phyloP scores from a whole-genome alignment of 1,139 yeast genomes.

The Insectozyma bohioensis region DNA sequence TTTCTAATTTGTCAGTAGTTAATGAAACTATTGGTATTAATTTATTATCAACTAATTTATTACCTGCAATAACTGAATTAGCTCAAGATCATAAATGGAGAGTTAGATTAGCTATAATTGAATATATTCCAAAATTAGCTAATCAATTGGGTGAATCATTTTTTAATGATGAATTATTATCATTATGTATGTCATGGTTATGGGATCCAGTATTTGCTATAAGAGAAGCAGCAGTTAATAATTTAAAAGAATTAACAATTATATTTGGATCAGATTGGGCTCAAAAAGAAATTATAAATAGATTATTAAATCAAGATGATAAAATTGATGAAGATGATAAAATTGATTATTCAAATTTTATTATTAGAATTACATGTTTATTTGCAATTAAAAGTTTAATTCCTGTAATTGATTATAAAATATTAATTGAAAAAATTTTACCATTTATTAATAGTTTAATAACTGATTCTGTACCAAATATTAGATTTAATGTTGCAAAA shows the following conservation, averaged over 20 bases:
- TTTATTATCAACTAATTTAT: constrained; percentile 75
- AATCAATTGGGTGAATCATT: constrained; percentile 91
- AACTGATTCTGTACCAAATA: constrained; percentile 87
- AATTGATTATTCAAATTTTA: constrained; percentile 64
- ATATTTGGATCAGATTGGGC: constrained; percentile 97
- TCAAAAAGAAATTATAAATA: constrained; percentile 73
- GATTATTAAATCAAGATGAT: constrained; percentile 48
- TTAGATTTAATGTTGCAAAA: constrained; percentile 92
- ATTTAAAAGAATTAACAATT: constrained; percentile 73
- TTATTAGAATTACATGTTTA: constrained; percentile 87
- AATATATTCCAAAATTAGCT: constrained; percentile 94
- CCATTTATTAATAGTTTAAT: constrained; percentile 77
- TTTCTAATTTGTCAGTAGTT: constrained; percentile 86
- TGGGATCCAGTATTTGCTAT: constrained; percentile 98
- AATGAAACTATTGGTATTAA: constrained; percentile 94
- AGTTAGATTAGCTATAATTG: constrained; percentile 94
- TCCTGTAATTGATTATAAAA: constrained; percentile 60
- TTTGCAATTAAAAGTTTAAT: constrained; percentile 82
- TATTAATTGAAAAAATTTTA: constrained; percentile 63
- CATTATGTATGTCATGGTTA: constrained; percentile 92
- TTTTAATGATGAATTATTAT: constrained; percentile 88
- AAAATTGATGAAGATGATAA: constrained; percentile 33
- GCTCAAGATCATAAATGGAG: constrained; percentile 99
- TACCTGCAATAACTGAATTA: constrained; percentile 94
- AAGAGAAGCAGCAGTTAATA: constrained; percentile 92